These are phyloP conservation scores for Peniophora sp. DNA, from an alignment of 1,284 basidiomycete genomes.

Conservation along the genomic window DNA sequence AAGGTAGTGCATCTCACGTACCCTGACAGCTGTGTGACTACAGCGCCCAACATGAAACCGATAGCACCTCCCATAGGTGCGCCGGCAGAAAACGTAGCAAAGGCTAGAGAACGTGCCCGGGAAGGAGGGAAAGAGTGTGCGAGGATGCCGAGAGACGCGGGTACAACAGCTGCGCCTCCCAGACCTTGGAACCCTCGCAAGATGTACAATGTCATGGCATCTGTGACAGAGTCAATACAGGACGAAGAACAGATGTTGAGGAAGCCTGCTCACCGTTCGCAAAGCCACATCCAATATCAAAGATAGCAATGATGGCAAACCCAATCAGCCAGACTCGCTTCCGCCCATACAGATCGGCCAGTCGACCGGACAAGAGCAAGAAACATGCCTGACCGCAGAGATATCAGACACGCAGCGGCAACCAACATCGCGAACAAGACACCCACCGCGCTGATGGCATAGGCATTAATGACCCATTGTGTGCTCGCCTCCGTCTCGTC, in stretches of 20 bases:
- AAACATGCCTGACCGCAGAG: slow-evolving; percentile 42
- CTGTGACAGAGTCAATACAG: slow-evolving; percentile 20
- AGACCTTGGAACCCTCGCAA: slow-evolving; percentile 65
- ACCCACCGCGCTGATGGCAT: slow-evolving; percentile 5
- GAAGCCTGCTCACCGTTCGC: slow-evolving; percentile 29
- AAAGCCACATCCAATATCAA: slow-evolving; percentile 35
- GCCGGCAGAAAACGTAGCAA: slow-evolving; percentile 72
- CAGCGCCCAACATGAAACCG: slow-evolving; percentile 61
- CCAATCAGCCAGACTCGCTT: slow-evolving; percentile 45
- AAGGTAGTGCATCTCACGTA: slow-evolving; percentile 15
- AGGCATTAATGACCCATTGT: slow-evolving; percentile 5
- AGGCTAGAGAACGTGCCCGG: slow-evolving; percentile 59
- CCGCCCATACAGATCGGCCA: slow-evolving; percentile 55
- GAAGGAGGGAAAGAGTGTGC: slow-evolving; percentile 69
- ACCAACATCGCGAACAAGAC: neutral
- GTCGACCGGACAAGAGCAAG: slow-evolving; percentile 46
- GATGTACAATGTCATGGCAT: slow-evolving; percentile 49
- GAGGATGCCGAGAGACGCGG: slow-evolving; percentile 69
- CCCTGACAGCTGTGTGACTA: slow-evolving; percentile 60
- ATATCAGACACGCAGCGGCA: neutral
- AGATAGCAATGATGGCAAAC: slow-evolving; percentile 25
- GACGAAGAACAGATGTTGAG: neutral
- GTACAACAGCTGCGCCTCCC: slow-evolving; percentile 61
- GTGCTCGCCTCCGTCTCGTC: slow-evolving; percentile 1
- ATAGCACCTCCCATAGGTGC: slow-evolving; percentile 73